Percentiles rank a stretch among this genome's conserved stretches.
Conservation (phyloP, 441 rosid genomes). For the Pelargonium citronellum region DNA sequence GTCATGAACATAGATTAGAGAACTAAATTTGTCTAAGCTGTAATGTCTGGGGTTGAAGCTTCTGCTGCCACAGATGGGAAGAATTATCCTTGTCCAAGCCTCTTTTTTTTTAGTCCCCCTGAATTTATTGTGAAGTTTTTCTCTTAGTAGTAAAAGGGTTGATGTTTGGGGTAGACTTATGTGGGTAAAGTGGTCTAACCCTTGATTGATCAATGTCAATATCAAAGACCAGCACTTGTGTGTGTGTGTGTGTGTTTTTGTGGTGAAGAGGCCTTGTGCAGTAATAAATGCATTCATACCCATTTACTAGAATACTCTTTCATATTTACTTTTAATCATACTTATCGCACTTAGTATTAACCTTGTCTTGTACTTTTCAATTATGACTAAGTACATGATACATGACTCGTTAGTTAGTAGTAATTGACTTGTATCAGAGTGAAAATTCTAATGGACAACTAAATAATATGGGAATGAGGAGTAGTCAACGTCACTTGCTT, state of each 20-base stretch:
- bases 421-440: background rate
- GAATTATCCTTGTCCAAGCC: no score
- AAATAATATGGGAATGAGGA: background rate
- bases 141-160: no score
- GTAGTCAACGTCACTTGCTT: background rate
- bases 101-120: no score
- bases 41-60: background rate
- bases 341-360: background rate
- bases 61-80: no score
- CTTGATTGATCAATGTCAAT: no score
- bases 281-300: background rate
- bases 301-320: background rate
- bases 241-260: no score
- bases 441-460: background rate
- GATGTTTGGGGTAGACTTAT: no score
- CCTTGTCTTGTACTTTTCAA: background rate
- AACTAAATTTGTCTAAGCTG: slow-evolving; percentile 4
- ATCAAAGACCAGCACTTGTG: no score
- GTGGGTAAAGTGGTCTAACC: no score
- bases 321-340: background rate
- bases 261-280: no score
- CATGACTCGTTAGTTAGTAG: background rate
- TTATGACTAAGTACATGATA: background rate
- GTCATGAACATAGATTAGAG: background rate
- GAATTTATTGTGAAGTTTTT: no score